Base-by-base conservation (phyloP, 345 rosid genomes). In the Hypericum androsaemum region DNA sequence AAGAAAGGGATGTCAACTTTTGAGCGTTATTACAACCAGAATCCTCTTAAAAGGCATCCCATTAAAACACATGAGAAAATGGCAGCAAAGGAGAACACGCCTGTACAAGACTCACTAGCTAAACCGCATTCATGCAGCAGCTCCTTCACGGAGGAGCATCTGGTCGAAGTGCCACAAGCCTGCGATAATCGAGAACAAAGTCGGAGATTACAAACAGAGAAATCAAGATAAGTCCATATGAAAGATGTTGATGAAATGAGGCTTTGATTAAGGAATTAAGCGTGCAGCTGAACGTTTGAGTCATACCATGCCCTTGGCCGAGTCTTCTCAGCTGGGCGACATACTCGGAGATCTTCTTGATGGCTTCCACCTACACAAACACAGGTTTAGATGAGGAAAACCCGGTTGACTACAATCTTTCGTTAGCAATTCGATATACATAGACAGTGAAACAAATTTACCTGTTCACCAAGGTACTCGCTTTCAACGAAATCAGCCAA, bases 141-240 rank as follows among this genome's bases (percentile, higher is more conserved):
- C 66, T 16, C 52, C 59, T 37, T 46, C 51, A 0, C 12, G 2
- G 22, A 56, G 71, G 13, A 67, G 71, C 62, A 47, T 61, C 62
- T 56, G 63, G 61, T 70, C 61, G 38, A 70, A 70, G 59, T 70
- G 70, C 74, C 74, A 70, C 9, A 57, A 66, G 35, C 74, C 74
- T 70, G 32, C 32, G 60, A 32, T 53, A 22, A 28, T 36, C 39
- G 44, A 8, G 15, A 1, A 12, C 2, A 49, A 51, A 38, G 50
- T 41, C 28, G 5, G 22, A 12, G 35, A 7, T 56, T 17, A 11
- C 13, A 37, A 6, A 17, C 49, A 6, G 17, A 39, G 9, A 56
- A 64, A 3, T 39, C 11, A 10, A 41, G 7, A 16, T 42, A 12
- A 41, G 8, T 12, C 42, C 47, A 5, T 40, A 2, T 5, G 6